Evolutionary conservation across 169 alveolate species (phyloP).

Genomic region (Eimeria falciformis): DNA sequence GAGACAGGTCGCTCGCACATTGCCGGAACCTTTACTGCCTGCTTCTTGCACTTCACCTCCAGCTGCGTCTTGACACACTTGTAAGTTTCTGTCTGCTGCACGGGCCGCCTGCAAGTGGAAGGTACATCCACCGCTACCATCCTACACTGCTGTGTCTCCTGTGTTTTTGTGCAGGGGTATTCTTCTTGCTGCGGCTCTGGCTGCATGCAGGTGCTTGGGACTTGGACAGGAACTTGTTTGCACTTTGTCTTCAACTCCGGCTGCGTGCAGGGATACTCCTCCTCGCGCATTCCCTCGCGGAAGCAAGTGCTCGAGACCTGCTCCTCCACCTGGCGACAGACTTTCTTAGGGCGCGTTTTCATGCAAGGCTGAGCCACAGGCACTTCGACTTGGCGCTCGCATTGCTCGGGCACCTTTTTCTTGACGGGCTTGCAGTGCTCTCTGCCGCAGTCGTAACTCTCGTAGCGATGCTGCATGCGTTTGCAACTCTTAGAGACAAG

Average conservation of each 20-base stretch:
- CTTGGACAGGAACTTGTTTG: constrained; percentile 44
- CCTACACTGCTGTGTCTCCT: constrained; percentile 26
- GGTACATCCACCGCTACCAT: constrained; percentile 10
- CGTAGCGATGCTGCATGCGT: background rate
- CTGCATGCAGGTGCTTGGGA: constrained; percentile 25
- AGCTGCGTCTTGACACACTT: background rate
- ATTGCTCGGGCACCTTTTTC: constrained; percentile 10
- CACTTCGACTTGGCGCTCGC: background rate
- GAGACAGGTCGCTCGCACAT: background rate
- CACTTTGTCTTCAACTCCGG: constrained; percentile 25
- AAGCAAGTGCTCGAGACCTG: constrained; percentile 39
- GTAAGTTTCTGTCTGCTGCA: constrained; percentile 14
- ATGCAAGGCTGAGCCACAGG: constrained; percentile 5
- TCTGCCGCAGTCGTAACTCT: background rate
- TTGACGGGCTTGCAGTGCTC: constrained; percentile 36
- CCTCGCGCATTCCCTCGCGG: constrained; percentile 9
- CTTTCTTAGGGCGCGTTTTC: background rate
- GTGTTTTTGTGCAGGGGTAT: constrained; percentile 25
- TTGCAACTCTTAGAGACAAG: background rate
- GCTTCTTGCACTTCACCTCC: constrained; percentile 31
- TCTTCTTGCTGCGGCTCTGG: constrained; percentile 11
- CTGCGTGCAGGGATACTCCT: constrained; percentile 24
- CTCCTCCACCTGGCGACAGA: constrained; percentile 12
- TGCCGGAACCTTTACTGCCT: constrained; percentile 6
- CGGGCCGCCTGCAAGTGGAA: constrained; percentile 24